A percentile compares a stretch with the other conserved stretches of the same genome.
phyloP scores from a whole-genome alignment of 1,139 yeast species.

The Hyphopichia wangnamkhiaoensis region DNA sequence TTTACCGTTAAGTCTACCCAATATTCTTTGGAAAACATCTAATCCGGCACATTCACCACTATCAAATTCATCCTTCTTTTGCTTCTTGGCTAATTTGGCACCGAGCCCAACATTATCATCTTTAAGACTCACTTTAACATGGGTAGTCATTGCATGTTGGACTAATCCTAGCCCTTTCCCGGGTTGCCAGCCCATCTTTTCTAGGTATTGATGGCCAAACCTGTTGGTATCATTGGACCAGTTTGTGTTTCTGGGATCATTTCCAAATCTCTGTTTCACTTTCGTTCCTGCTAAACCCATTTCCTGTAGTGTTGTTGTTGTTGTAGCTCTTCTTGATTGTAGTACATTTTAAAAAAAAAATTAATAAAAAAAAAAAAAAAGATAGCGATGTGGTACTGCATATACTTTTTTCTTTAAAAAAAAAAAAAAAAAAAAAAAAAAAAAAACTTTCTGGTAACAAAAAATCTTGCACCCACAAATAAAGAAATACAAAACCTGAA shows the following conservation, averaged over 20 bases:
- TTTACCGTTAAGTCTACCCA: constrained; percentile 83
- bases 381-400: constrained; percentile 5
- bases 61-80: constrained; percentile 59
- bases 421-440: not conserved
- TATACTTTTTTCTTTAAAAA: not conserved
- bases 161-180: constrained; percentile 85
- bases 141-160: constrained; percentile 66
- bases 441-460: not conserved
- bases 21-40: constrained; percentile 87
- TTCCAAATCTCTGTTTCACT: constrained; percentile 82
- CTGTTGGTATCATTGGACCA: constrained; percentile 89
- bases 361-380: constrained; percentile 1
- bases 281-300: constrained; percentile 93
- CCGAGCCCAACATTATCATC: constrained; percentile 87
- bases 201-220: constrained; percentile 85
- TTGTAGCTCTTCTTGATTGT: not conserved
- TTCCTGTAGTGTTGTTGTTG: not conserved
- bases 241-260: constrained; percentile 89
- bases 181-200: constrained; percentile 86
- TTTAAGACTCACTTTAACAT: constrained; percentile 78
- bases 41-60: constrained; percentile 87
- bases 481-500: not conserved
- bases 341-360: constrained; percentile 1
- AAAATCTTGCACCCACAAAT: too few species aligned
- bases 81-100: constrained; percentile 64